Evolutionary conservation across 108 stramenopile species (phyloP), one percentile per base, ranked within the genome.

Genomic region (Cyclotella baltica): DNA sequence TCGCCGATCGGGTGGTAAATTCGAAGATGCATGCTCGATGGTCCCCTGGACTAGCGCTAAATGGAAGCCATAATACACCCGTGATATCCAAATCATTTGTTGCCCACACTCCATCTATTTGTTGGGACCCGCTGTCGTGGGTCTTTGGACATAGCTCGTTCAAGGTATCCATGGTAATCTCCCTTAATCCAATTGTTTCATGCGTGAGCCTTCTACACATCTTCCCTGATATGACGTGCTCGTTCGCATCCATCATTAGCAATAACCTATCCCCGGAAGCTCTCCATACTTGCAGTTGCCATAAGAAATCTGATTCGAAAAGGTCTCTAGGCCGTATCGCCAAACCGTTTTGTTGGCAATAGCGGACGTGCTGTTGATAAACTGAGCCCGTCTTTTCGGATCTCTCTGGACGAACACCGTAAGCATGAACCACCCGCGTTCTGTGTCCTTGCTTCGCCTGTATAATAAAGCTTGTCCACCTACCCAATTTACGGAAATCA

Each of bases 21-120:
- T 63, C 62, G 36, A 63, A 63, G n/a, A 63, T 40, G 22, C 62
- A 63, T 5, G 37, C 19, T 40, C 35, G 9, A 40, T 63, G 62
- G 23, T 63, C 62, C 4, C 62, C 62, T 13, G 62, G 62, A 22
- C n/a, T 19, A 10, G 36, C 62, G n/a, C 19, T 6, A 29, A 19
- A 36, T 8, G 62, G 36, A 11, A 63, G 62, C 62, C 62, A 63
- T 38, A 38, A 38, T 4, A 63, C 37, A 3, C 16, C n/a, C 20
- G 62, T 38, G 36, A 63, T 38, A n/a, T 10, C 22, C 11, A 63
- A 38, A 36, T 63, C 62, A n/a, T 34, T 10, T 20, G 62, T 63
- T 22, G 62, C 36, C 62, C 62, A 63, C 3, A 63, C 37, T 38
- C 62, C 62, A 22, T 63, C 37, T 3, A 38, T 40, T 38, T 36